A percentile compares a stretch with the other conserved stretches of the same genome.
Evolutionary conservation across 2,329 filamentous ascomycete species (phyloP).

Genomic region (Hymenoscyphus albidus): DNA sequence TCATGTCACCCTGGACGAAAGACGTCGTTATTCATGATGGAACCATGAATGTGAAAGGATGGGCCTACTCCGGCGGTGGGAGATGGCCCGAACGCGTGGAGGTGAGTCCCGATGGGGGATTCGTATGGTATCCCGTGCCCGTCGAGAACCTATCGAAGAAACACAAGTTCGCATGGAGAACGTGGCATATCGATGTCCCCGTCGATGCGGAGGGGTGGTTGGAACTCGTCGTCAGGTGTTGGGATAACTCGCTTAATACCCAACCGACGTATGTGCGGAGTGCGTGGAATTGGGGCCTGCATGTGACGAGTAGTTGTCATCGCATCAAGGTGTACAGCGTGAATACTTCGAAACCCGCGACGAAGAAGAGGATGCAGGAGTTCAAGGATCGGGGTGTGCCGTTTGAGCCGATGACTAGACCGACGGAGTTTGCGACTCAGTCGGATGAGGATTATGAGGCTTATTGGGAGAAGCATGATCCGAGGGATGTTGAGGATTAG

Average conservation of each 20-base stretch:
- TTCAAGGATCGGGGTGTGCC: conserved; percentile 47
- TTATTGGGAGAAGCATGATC: conserved; percentile 8
- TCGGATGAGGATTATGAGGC: conserved; percentile 10
- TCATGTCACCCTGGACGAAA: conserved; percentile 49
- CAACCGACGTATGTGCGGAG: conserved; percentile 53
- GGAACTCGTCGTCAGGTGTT: conserved; percentile 55
- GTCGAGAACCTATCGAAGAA: conserved; percentile 58
- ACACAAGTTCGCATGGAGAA: conserved; percentile 60
- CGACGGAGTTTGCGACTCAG: conserved; percentile 7
- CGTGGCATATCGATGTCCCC: conserved; percentile 60
- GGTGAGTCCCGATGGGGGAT: conserved; percentile 59
- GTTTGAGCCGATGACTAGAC: conserved; percentile 49
- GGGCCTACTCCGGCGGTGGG: conserved; percentile 66
- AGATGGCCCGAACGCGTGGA: conserved; percentile 65
- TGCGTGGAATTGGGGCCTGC: conserved; percentile 62
- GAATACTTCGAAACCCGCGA: conserved; percentile 46
- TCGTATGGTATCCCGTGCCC: conserved; percentile 62
- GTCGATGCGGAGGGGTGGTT: conserved; percentile 60
- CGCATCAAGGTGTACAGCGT: conserved; percentile 60
- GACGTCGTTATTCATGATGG: conserved; percentile 29
- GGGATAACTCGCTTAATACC: conserved; percentile 60
- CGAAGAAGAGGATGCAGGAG: conserved; percentile 46
- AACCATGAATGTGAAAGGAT: conserved; percentile 48
- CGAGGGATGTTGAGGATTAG: conserved; percentile 11
- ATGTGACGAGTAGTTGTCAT: conserved; percentile 61